Evolutionary conservation across 305 asterid species (phyloP), one percentile per base, ranked within the genome.

Genomic region (Striga hermonthica): DNA sequence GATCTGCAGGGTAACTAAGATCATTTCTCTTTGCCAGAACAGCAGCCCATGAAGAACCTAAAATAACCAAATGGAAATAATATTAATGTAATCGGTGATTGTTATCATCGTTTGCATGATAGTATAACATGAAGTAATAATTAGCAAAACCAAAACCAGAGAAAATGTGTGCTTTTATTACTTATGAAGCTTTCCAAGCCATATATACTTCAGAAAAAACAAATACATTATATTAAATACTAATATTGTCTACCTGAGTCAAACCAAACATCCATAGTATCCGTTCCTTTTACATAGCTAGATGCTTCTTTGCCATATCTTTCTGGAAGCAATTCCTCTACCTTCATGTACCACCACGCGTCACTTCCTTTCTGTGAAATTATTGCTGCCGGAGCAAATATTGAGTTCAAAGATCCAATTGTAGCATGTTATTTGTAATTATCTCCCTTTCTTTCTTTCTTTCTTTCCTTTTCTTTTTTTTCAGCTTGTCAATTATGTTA

Each of bases 11-110:
- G 79, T 82, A 92, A 72, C 80, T 79, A 61, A 90, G 90, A 71
- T 82, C 82, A 39, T 66, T 72, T 80, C 96, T 90, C 79, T 81
- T 88, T 41, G 82, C 91, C 74, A 92, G 79, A 50, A 90, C 97
- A 72, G 96, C 98, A 78, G 98, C 96, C 98, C 98, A 92, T 15
- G 98, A 92, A 71, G 98, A 92, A 63, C 98, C 98, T 92, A 70
- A 53, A 78, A 74, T 38, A 57, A 52, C 36, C 49, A 34, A 62
- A 59, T 4, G 12, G 15, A 38, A 41, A 69, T 66, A 63, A 28
- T n/a, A 69, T 57, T n/a, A 47, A 22, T 9, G 15, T 57, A 37
- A 39, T 39, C 44, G 8, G 9, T 39, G 9, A 5, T 22, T 22
- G 31, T 22, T 22, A 22, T 22, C 31, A 22, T 22, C 2, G 31